Conservation (phyloP, 176 grass and related monocot genomes). For the Echinochloa phyllopogon region DNA sequence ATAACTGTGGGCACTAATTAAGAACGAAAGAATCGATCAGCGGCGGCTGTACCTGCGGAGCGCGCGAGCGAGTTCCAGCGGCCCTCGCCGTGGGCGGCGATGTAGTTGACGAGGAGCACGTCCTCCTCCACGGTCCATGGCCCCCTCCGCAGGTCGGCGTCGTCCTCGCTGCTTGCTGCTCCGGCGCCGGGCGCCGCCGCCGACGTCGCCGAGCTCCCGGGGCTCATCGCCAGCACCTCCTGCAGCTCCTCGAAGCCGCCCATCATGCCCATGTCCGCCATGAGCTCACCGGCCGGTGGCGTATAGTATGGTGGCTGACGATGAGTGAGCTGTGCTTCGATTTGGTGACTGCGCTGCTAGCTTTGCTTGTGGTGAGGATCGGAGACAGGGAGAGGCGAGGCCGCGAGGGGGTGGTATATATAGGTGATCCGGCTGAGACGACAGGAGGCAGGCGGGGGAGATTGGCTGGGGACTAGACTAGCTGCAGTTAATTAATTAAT, state of each 20-base stretch:
- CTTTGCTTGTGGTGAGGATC: background rate
- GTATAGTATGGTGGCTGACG: too few species aligned
- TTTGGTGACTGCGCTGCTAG: too few species aligned
- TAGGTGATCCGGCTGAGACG: background rate
- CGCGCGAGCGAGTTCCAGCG: constrained; percentile 92
- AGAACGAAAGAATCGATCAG: background rate
- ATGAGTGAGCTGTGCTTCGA: too few species aligned
- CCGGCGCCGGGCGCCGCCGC: background rate
- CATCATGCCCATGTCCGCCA: background rate
- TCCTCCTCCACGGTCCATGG: constrained; percentile 91
- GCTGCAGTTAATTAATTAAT: too few species aligned
- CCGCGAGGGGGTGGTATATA: background rate
- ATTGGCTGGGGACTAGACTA: background rate
- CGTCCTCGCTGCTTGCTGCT: constrained; percentile 30
- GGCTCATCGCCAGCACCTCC: constrained; percentile 23
- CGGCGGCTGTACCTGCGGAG: constrained; percentile 57
- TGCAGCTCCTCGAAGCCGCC: constrained; percentile 25
- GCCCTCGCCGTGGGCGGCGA: constrained; percentile 73
- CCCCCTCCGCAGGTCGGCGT: constrained; percentile 61
- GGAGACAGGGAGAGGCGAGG: background rate
- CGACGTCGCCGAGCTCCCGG: background rate
- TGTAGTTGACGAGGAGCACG: constrained; percentile 72
- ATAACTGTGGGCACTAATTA: background rate
- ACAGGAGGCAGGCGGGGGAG: background rate
- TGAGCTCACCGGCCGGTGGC: too few species aligned